Conservation (phyloP, 73 alveolate species). For the Paramecium sonneborni region DNA sequence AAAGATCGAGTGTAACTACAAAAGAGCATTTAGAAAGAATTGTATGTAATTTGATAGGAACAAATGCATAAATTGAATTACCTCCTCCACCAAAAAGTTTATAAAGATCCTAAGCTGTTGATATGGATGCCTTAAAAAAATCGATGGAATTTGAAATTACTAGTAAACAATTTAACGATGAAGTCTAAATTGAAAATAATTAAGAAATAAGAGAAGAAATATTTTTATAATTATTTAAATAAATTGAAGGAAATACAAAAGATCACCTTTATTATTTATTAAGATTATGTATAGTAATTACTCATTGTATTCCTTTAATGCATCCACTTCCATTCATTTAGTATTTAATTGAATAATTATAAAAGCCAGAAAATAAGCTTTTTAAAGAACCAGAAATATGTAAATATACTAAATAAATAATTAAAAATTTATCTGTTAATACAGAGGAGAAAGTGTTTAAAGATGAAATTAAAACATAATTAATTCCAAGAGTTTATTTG, state of each 20-base stretch:
- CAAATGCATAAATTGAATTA: neutral
- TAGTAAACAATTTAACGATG: neutral
- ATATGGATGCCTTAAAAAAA: neutral
- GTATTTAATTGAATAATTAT: neutral
- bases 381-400: neutral
- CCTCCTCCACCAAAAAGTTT: neutral
- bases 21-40: slow-evolving; percentile 10
- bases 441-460: neutral
- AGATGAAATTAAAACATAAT: neutral
- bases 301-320: neutral
- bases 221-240: neutral
- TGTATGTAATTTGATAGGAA: neutral
- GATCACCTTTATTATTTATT: neutral
- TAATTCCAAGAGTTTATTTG: neutral
- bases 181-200: neutral
- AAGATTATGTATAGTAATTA: neutral
- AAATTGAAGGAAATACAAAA: slow-evolving; percentile 3
- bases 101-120: neutral
- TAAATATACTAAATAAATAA: neutral
- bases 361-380: neutral
- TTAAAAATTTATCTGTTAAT: neutral
- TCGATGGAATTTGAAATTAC: neutral
- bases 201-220: neutral
- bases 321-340: neutral
- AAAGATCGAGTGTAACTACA: neutral